phyloP scores from a whole-genome alignment of 345 rosid genomes.

The Crucihimalaya himalaica region DNA sequence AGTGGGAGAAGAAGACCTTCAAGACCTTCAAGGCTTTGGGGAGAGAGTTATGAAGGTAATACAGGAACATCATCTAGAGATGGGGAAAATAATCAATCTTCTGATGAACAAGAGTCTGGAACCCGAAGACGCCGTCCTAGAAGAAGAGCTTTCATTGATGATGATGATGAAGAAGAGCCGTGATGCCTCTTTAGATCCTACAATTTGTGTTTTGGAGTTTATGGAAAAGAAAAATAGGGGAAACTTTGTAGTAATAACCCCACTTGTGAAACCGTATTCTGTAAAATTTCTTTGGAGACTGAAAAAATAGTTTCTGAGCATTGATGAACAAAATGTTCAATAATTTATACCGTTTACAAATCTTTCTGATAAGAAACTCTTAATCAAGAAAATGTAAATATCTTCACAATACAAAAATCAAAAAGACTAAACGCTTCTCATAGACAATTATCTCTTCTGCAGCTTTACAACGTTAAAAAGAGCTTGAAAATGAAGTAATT shows the following conservation, averaged over 20 bases:
- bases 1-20: constrained; percentile 69
- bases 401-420: constrained; percentile 11
- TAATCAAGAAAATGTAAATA: neutral
- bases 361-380: neutral
- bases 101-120: constrained; percentile 40
- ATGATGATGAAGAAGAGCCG: constrained; percentile 31
- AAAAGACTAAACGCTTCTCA: constrained; percentile 10
- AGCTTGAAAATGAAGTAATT: constrained; percentile 10
- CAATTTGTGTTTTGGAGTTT: constrained; percentile 13
- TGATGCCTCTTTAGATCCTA: constrained; percentile 5
- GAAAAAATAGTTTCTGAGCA: constrained; percentile 15
- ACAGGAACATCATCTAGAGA: constrained; percentile 69
- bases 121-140: constrained; percentile 33
- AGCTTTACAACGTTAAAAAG: constrained; percentile 32
- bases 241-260: constrained; percentile 36
- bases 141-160: constrained; percentile 34
- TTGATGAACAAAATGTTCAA: constrained; percentile 17
- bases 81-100: constrained; percentile 49
- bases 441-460: constrained; percentile 19
- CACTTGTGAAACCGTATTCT: constrained; percentile 18
- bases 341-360: constrained; percentile 13
- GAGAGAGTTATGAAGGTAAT: constrained; percentile 81
- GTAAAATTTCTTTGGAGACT: constrained; percentile 28
- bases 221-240: constrained; percentile 18
- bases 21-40: constrained; percentile 71